Percentiles rank a stretch among this genome's conserved stretches.
Evolutionary conservation across 2,329 filamentous ascomycete species (phyloP).

Genomic region (Drechslerella dactyloides): DNA sequence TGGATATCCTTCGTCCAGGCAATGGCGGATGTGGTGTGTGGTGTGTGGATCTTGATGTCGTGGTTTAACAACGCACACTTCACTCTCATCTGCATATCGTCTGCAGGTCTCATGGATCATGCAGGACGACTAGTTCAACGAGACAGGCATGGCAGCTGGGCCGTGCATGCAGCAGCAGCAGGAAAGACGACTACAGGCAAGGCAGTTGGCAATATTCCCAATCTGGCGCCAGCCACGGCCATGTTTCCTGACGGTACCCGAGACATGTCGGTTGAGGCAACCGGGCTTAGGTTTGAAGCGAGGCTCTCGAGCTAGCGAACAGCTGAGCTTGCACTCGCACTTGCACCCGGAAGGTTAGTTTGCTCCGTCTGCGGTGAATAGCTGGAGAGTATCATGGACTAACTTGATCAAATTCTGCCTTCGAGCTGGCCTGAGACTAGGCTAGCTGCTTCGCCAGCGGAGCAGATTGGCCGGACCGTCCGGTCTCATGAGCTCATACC

Average conservation of each 20-base stretch:
- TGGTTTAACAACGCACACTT: constrained; percentile 51
- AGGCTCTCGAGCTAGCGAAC: constrained; percentile 9
- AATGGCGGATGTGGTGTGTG: no score
- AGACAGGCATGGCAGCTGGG: constrained; percentile 37
- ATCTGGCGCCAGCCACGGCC: constrained; percentile 5
- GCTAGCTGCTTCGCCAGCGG: neutral
- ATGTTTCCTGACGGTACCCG: constrained; percentile 21
- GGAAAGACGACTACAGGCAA: no score
- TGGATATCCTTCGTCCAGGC: no score
- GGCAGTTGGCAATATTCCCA: constrained; percentile 9
- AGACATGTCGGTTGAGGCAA: constrained; percentile 22
- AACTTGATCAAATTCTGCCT: neutral
- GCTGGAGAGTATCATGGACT: neutral
- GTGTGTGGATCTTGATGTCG: constrained; percentile 45
- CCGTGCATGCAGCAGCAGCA: constrained; percentile 14
- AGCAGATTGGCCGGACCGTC: neutral
- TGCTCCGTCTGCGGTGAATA: no score
- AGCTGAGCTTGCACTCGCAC: neutral
- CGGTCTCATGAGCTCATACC: constrained; percentile 2
- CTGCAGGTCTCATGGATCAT: constrained; percentile 19
- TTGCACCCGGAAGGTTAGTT: neutral
- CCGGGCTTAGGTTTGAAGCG: constrained; percentile 15
- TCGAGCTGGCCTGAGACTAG: no score
- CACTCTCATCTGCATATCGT: constrained; percentile 8
- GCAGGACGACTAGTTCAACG: constrained; percentile 27